These are phyloP conservation scores for Polytolypa hystricis DNA, from an alignment of 2,329 filamentous ascomycete genomes.

Conservation along the genomic window DNA sequence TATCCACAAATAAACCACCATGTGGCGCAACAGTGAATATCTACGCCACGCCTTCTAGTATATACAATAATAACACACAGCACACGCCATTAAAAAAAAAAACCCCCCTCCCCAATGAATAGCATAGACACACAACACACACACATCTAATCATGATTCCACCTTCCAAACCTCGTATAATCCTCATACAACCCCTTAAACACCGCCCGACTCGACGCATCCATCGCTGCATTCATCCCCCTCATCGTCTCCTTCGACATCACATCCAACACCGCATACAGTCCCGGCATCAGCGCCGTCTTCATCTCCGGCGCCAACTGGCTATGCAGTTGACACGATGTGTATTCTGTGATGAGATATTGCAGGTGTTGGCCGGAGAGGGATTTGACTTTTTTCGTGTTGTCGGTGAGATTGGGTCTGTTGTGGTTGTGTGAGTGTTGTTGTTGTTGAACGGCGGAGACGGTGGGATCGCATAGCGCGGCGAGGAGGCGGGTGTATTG, in stretches of 20 bases:
- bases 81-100: no score
- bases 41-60: no score
- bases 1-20: no score
- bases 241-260: constrained; percentile 41
- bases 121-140: no score
- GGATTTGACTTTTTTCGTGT: constrained; percentile 47
- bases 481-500: constrained; percentile 46
- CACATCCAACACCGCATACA: constrained; percentile 44
- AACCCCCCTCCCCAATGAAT: no score
- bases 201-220: constrained; percentile 40
- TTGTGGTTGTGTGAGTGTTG: constrained; percentile 27
- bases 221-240: constrained; percentile 41
- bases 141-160: constrained; percentile 38
- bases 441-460: constrained; percentile 40
- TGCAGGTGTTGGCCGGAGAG: constrained; percentile 48
- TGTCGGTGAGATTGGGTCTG: constrained; percentile 46
- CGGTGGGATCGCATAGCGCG: constrained; percentile 51
- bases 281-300: constrained; percentile 39
- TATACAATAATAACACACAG: no score
- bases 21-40: no score
- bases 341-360: constrained; percentile 48
- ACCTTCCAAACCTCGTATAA: constrained; percentile 37
- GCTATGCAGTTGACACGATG: constrained; percentile 40
- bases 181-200: constrained; percentile 45
- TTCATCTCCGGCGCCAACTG: constrained; percentile 42